Evolutionary conservation across 2,329 filamentous ascomycete species (phyloP).

Genomic region (Colletotrichum spaethianum): DNA sequence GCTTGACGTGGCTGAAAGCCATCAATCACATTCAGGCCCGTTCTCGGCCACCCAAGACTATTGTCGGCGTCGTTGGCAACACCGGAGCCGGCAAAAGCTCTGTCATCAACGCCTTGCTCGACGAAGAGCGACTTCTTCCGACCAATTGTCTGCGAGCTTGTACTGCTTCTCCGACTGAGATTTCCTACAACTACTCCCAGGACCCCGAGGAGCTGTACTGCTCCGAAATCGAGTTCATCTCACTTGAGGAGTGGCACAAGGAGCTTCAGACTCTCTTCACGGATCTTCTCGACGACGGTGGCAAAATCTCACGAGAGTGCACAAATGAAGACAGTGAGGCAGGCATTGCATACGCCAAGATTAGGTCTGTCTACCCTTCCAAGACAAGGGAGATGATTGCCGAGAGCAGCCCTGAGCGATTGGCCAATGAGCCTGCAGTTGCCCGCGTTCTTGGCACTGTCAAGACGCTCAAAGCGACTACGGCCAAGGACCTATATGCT

Average conservation of each 20-base stretch:
- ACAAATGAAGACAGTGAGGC: conserved; percentile 60
- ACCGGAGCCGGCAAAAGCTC: conserved; percentile 75
- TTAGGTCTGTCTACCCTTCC: conserved; percentile 61
- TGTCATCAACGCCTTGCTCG: conserved; percentile 74
- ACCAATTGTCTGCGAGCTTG: conserved; percentile 71
- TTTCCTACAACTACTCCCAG: conserved; percentile 68
- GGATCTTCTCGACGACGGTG: conserved; percentile 62
- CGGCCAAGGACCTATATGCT: conserved; percentile 44
- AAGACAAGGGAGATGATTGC: conserved; percentile 48
- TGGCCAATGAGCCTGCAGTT: conserved; percentile 45
- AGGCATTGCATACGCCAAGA: conserved; percentile 58
- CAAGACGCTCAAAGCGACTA: conserved; percentile 43
- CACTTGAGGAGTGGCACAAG: conserved; percentile 64
- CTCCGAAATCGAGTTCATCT: conserved; percentile 72
- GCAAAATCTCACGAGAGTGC: conserved; percentile 54
- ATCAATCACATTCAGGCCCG: conserved; percentile 44
- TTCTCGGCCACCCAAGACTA: conserved; percentile 49
- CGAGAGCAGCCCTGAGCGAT: conserved; percentile 38
- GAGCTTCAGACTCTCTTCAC: conserved; percentile 65
- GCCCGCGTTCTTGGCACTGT: conserved; percentile 45
- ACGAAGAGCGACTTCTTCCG: conserved; percentile 67
- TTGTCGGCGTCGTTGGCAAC: conserved; percentile 73
- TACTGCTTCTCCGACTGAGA: conserved; percentile 73
- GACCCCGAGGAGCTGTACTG: conserved; percentile 57
- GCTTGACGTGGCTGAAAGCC: conserved; percentile 20